Base-by-base conservation (phyloP, 1,284 basidiomycete species). In the Microbotryum saponariae region DNA sequence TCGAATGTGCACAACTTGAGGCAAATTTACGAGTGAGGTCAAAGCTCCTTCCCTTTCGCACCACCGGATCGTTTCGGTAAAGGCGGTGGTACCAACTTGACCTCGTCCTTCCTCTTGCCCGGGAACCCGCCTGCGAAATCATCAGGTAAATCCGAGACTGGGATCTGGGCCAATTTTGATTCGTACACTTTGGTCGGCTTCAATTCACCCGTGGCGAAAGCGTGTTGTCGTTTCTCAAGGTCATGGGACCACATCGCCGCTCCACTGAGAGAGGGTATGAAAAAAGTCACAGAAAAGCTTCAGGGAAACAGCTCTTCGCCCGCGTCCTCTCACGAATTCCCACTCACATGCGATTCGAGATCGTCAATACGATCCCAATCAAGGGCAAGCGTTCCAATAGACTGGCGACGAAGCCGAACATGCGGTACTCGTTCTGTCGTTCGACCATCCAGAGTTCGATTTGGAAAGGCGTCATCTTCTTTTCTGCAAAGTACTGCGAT, bases 191-290 rank as follows among this genome's bases (percentile, higher is more conserved):
- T 60, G 1, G 63, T 67, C 5, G 69, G 64, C 27, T 57, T 49
- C 8, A 72, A 55, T 8, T 54, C 10, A 23, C 73, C 73, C 3
- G 48, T 37, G 8, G 53, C 44, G 61, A 62, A 72, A 9, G 58
- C 56, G 55, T 71, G 69, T 54, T 74, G 73, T 25, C 60, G 69
- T 56, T 74, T 74, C 31, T 74, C 72, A 62, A 73, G 65, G 45
- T 59, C 48, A 56, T 69, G 66, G 0, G 68, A 65, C 57, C 66
- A 71, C 72, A 73, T 73, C 1, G 71, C 71, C 2, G 71, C 65
- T 10, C 70, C 71, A 46, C 49, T 52, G 50, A 5, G 25, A 14
- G 6, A 37, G 31, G 31, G 31, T 31, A 31, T 31, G 7, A 42
- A 42, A 16, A 42, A 42, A 16, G 37, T 8, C 29, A 31, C 29